phyloP scores from a whole-genome alignment of 2,329 filamentous ascomycete species.

The Pyrenochaeta sp. region DNA sequence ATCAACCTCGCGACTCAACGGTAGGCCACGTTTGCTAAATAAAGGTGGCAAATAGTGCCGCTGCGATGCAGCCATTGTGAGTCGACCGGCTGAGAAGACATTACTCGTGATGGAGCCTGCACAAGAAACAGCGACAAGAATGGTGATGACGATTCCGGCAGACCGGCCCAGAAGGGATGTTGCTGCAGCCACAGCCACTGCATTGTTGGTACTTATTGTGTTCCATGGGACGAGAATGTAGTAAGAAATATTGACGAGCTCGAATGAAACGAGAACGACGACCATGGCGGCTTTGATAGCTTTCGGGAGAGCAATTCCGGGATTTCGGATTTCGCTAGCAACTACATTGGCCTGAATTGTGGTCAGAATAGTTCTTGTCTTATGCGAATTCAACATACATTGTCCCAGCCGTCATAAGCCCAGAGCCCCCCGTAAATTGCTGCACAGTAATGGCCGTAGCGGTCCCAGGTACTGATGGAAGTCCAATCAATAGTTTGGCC shows the following conservation, averaged over 20 bases:
- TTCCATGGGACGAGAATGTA: conserved; percentile 69
- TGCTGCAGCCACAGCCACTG: conserved; percentile 66
- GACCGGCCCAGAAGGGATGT: conserved; percentile 58
- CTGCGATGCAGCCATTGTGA: conserved; percentile 64
- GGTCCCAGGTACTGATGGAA: conserved; percentile 62
- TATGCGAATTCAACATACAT: conserved; percentile 56
- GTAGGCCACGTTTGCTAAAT: conserved; percentile 40
- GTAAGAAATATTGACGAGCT: conserved; percentile 67
- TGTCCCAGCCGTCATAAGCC: conserved; percentile 73
- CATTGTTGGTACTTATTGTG: conserved; percentile 65
- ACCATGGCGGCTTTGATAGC: conserved; percentile 69
- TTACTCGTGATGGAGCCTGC: conserved; percentile 69
- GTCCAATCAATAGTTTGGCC: conserved; percentile 42
- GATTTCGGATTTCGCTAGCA: conserved; percentile 47
- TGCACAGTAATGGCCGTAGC: conserved; percentile 66
- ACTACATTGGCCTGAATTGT: conserved; percentile 45
- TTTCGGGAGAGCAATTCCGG: conserved; percentile 58
- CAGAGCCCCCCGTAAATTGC: conserved; percentile 69
- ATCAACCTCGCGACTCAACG: conserved; percentile 10
- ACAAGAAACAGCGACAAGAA: conserved; percentile 67
- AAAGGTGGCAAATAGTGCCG: conserved; percentile 44
- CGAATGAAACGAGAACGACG: conserved; percentile 66
- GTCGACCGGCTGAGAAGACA: conserved; percentile 67
- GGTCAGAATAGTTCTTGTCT: no score
- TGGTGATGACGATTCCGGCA: conserved; percentile 62